Base-by-base conservation (phyloP, 345 rosid species). In the Ricinus communis region DNA sequence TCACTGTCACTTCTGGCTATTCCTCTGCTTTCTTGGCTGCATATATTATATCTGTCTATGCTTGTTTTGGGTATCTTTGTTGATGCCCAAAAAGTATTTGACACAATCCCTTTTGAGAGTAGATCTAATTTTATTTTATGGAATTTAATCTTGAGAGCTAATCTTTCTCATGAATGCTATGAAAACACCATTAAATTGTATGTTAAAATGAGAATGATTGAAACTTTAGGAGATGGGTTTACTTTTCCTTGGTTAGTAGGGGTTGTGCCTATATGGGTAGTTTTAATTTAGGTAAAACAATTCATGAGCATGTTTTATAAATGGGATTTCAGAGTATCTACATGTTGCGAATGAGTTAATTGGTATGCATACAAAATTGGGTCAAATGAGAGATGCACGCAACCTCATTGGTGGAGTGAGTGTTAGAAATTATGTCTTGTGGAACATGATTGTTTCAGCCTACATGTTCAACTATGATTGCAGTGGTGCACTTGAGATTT, bases 401-500 rank as follows among this genome's bases (percentile, higher is more conserved):
- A 77, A 82, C 15, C 64, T 88, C 84, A 89, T 93, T 67, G 87
- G 87, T 55, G 77, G 81, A 79, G 83, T 90, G 88, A 30, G 59
- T 52, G 80, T 69, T 1, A 86, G 87, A 74, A 87, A 73, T 72
- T 62, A 64, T 40, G 69, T 93, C 51, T 85, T 95, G 2, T 90
- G 96, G 96, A 93, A 90, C 69, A 79, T 77, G 1, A 80, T 90
- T 86, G 67, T 93, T 52, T 78, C 87, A 0, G 95, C 89, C 1
- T 85, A 77, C 77, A 75, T 87, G 5, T 81, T 60, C 31, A 85
- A 73, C 30, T 76, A 60, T 33, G 85, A 90, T 51, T 83, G 80
- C 72, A 83, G 74, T 49, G 81, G 77, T 60, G 91, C 96, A 59
- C 62, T 81, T 64, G 77, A 72, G 68, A 72, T 85, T 31, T 82